Base-by-base conservation (phyloP, 1,139 yeast genomes). In the Pichia sp. region DNA sequence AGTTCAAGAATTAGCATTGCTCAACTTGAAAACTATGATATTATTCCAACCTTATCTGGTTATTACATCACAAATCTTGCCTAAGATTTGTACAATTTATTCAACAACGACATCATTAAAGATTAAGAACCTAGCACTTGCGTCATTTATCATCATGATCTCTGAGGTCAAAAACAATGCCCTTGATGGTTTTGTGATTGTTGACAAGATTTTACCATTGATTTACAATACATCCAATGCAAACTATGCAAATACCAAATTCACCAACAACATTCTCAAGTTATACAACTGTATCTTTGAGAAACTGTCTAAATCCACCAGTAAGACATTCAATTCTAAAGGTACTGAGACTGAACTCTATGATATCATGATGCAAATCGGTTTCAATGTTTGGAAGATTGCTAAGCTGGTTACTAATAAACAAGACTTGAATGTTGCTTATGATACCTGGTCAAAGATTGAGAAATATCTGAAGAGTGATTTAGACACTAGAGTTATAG, bases 61-160 rank as follows among this genome's bases (percentile, higher is more conserved):
- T 33, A 73, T 89, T 46, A 89, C 91, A 56, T 83, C 82, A 56
- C 78, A 79, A 17, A 71, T 89, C 17, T 79, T 87, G 62, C 96
- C 96, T 1, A 69, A 81, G 37, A 71, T 90, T 21, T 78, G 89
- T 36, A 77, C 76, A 38, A 77, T 88, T 3, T 91, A 90, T 66
- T 79, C 88, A 36, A 85, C 89, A 39, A 91, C 98, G 0, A 86
- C 94, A 0, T 79, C 93, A 36, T 69, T 90, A 35, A 81, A 87
- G 4, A 86, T 91, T 28, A 90, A 93, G 58, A 70, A 84, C 31
- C 75, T 81, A 14, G 79, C 96, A 3, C 72, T 90, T n/a, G 70
- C 73, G 27, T 74, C 87, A 1, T 83, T 93, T 58, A 75, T 77
- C 21, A 67, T 69, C 41, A 69, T 90, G 59, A 76, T 88, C 14